Conservation (phyloP, 2,329 filamentous ascomycete species). For the Colletotrichum sansevieriae region DNA sequence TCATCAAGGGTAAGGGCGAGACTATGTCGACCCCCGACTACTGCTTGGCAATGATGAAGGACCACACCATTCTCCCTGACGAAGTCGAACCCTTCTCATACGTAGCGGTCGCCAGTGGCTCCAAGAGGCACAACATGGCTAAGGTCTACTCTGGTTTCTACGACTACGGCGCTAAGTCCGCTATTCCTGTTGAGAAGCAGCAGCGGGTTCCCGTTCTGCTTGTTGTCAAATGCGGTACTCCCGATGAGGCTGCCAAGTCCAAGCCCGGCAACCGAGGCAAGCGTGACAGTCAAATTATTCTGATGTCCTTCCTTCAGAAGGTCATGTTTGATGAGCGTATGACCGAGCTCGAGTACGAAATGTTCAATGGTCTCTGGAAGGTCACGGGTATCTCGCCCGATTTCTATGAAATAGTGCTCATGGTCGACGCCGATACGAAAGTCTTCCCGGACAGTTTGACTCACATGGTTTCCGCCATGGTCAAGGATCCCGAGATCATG, state of each 20-base stretch:
- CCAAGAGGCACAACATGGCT: conserved; percentile 99
- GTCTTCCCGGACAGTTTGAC: conserved; percentile 98
- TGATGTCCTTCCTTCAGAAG: conserved; percentile 99
- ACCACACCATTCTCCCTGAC: conserved; percentile 82
- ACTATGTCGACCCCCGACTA: conserved; percentile 89
- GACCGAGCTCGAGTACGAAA: conserved; percentile 99
- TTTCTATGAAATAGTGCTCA: conserved; percentile 97
- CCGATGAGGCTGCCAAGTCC: conserved; percentile 81
- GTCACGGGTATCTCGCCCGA: conserved; percentile 98
- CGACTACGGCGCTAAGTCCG: conserved; percentile 87
- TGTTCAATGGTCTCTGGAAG: conserved; percentile 99
- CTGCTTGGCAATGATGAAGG: conserved; percentile 93
- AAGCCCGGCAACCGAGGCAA: conserved; percentile 99
- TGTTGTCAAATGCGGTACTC: conserved; percentile 94
- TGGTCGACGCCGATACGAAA: conserved; percentile 99
- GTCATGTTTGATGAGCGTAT: conserved; percentile 99
- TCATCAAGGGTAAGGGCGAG: conserved; percentile 97
- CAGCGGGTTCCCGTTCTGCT: conserved; percentile 98
- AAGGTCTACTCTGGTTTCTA: conserved; percentile 99
- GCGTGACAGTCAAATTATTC: conserved; percentile 97
- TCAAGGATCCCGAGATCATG: conserved; percentile 99
- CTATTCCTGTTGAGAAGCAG: conserved; percentile 86
- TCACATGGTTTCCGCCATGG: conserved; percentile 99
- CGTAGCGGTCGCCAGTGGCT: conserved; percentile 93
- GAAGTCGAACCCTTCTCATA: conserved; percentile 94